Conservation (phyloP, 495 filamentous ascomycete species). For the Tuber borchii region DNA sequence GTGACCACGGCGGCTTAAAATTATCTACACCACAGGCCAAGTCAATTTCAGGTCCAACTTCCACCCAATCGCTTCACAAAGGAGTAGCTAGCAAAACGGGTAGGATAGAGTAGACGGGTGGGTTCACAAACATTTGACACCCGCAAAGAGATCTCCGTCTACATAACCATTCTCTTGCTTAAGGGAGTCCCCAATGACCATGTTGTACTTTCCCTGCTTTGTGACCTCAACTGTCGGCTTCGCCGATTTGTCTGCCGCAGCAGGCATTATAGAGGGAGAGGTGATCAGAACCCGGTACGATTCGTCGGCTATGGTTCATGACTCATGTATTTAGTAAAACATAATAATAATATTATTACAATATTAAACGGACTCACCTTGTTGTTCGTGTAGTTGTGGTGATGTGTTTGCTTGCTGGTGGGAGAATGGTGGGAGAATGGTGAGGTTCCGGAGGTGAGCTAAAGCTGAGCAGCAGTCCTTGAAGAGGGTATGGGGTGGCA, state of each 20-base stretch:
- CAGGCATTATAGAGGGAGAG: conserved; percentile 14
- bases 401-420: too few relatives aligned
- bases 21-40: conserved; percentile 17
- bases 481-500: too few relatives aligned
- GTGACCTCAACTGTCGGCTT: conserved; percentile 34
- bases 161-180: conserved; percentile 14
- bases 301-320: too few relatives aligned
- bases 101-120: conserved; percentile 1
- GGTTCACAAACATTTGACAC: conserved; percentile 32
- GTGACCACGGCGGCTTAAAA: conserved; percentile 19
- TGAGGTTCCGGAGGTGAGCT: too few relatives aligned
- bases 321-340: too few relatives aligned
- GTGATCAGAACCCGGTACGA: background rate
- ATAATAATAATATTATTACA: too few relatives aligned
- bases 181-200: conserved; percentile 27
- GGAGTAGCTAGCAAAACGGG: background rate
- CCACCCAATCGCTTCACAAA: background rate
- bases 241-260: conserved; percentile 14
- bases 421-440: too few relatives aligned
- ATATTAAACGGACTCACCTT: too few relatives aligned
- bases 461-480: too few relatives aligned
- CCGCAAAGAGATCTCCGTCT: conserved; percentile 20
- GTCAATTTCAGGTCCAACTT: background rate
- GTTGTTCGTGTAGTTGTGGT: too few relatives aligned
- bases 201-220: conserved; percentile 31